Conservation (phyloP, 306 rosid genomes). For the Amphicarpaea edgeworthii region DNA sequence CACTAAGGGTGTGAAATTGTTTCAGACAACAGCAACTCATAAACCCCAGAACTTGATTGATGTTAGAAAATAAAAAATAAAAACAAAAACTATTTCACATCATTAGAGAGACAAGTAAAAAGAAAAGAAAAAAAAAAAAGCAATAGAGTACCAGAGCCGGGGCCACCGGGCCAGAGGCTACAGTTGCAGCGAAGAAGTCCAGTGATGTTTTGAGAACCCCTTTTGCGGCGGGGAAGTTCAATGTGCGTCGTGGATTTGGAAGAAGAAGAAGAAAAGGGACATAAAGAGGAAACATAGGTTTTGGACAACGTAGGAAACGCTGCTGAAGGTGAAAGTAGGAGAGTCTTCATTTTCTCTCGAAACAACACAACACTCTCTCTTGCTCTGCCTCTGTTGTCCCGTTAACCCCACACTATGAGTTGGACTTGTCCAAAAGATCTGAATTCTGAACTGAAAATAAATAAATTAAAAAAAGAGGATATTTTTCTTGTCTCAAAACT, state of each 20-base stretch:
- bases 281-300: slow-evolving; percentile 29
- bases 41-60: slow-evolving; percentile 12
- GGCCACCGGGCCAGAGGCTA: slow-evolving; percentile 62
- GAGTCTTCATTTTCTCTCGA: slow-evolving; percentile 58
- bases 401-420: not conserved
- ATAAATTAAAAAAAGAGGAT: not conserved
- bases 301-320: slow-evolving; percentile 45
- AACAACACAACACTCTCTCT: not conserved
- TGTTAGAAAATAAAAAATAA: not conserved
- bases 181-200: slow-evolving; percentile 57
- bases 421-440: slow-evolving; percentile 16
- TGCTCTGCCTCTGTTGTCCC: not conserved
- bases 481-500: not conserved
- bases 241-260: slow-evolving; percentile 43
- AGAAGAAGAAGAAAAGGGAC: slow-evolving; percentile 11
- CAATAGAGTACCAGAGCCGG: slow-evolving; percentile 59
- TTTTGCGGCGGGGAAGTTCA: slow-evolving; percentile 35
- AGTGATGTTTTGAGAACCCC: slow-evolving; percentile 48
- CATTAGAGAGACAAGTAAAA: not conserved
- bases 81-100: slow-evolving; percentile 6
- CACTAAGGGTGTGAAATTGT: not conserved
- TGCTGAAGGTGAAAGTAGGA: slow-evolving; percentile 55
- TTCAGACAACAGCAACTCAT: not conserved
- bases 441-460: not conserved
- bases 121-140: not conserved